Evolutionary conservation across 108 stramenopile species (phyloP).

Genomic region (Cyclotella kingstonii): DNA sequence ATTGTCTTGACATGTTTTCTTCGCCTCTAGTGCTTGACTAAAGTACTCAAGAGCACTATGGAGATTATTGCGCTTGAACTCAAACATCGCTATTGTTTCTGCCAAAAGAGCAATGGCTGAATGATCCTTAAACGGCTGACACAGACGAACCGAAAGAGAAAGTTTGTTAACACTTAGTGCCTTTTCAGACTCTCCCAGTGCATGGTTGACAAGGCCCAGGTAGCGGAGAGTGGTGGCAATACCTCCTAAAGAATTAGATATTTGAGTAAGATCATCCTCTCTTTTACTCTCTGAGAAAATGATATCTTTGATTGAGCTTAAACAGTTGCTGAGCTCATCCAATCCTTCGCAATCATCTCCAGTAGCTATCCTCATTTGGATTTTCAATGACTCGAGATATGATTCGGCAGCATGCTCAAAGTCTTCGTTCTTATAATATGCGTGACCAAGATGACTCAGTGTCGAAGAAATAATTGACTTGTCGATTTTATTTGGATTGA

Average conservation of each 20-base stretch:
- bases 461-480: slow-evolving; percentile 41
- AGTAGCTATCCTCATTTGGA: slow-evolving; percentile 45
- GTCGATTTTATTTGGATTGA: slow-evolving; percentile 11
- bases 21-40: slow-evolving; percentile 43
- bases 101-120: slow-evolving; percentile 47
- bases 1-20: slow-evolving; percentile 36
- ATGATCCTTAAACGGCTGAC: slow-evolving; percentile 41
- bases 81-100: slow-evolving; percentile 51
- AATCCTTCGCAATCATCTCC: slow-evolving; percentile 32
- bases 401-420: slow-evolving; percentile 37
- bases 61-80: slow-evolving; percentile 50
- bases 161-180: slow-evolving; percentile 43
- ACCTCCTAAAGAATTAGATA: slow-evolving; percentile 37
- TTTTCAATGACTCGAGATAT: slow-evolving; percentile 48
- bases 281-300: slow-evolving; percentile 5
- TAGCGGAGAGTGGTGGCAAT: slow-evolving; percentile 50
- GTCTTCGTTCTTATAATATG: slow-evolving; percentile 44
- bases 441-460: slow-evolving; percentile 45
- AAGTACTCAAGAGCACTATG: slow-evolving; percentile 43
- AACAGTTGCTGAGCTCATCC: slow-evolving; percentile 28
- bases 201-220: slow-evolving; percentile 47
- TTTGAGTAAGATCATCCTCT: slow-evolving; percentile 18
- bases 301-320: slow-evolving; percentile 16
- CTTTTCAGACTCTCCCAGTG: slow-evolving; percentile 37
- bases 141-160: slow-evolving; percentile 40